A percentile compares a stretch with the other conserved stretches of the same genome.
Evolutionary conservation across 306 rosid species (phyloP).

Genomic region (Lupinus albus): DNA sequence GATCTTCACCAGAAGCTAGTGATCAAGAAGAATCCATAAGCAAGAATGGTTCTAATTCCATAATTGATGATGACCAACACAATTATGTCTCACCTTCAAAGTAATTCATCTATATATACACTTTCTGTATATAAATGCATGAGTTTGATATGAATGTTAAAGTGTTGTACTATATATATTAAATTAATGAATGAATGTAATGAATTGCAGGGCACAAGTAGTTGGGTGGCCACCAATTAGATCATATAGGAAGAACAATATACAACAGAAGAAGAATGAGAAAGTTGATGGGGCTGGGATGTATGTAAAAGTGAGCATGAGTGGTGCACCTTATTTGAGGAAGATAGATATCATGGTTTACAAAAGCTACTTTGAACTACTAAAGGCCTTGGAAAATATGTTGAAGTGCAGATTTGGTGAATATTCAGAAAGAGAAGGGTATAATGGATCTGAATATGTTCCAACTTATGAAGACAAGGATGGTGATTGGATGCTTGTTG

Average conservation of each 20-base stretch:
- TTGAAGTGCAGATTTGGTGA: constrained; percentile 71
- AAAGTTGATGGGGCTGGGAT: constrained; percentile 50
- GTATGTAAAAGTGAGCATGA: constrained; percentile 84
- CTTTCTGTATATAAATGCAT: not conserved
- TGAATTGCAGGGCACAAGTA: constrained; percentile 60
- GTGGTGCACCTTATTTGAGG: constrained; percentile 85
- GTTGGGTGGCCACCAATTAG: constrained; percentile 97
- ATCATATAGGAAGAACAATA: constrained; percentile 61
- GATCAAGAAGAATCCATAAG: constrained; percentile 39
- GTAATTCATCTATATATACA: constrained; percentile 38
- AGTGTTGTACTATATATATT: too few species aligned
- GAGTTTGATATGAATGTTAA: not conserved
- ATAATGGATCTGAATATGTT: constrained; percentile 59
- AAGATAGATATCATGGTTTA: constrained; percentile 74
- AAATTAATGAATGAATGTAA: not conserved
- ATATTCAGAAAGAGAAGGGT: constrained; percentile 67
- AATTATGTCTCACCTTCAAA: constrained; percentile 46
- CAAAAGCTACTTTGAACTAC: constrained; percentile 65
- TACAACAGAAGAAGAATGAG: constrained; percentile 52
- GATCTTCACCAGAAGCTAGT: constrained; percentile 42
- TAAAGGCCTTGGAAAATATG: constrained; percentile 70
- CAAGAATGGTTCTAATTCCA: constrained; percentile 13
- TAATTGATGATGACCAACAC: not conserved
- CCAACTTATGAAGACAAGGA: constrained; percentile 77
- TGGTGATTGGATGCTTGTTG: constrained; percentile 82